Evolutionary conservation across 331 rosid genomes (phyloP), one percentile per base, ranked within the genome.

Genomic region (Phaseolus coccineus): DNA sequence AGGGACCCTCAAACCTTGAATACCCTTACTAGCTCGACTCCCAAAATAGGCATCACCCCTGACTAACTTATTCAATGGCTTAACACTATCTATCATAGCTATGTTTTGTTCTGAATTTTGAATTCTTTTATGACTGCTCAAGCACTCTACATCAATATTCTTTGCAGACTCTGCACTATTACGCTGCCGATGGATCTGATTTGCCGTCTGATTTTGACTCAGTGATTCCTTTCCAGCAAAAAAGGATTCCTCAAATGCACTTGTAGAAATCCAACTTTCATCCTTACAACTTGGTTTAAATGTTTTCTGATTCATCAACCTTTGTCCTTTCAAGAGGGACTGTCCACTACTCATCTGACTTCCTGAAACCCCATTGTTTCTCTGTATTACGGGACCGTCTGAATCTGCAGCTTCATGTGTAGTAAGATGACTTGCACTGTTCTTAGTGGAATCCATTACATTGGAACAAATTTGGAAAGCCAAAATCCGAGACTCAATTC

Each of bases 401-500:
- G 65, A 63, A 71, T 47, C 67, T 19, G 71, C 56, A 46, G 6
- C 39, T 65, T 66, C 39, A 6, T 53, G 15, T 47, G 52, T 73
- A 74, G 66, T 75, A 75, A 35, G 76, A 22, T 48, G 44, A 59
- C 74, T 48, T 69, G 71, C 71, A 52, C 52, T 44, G 19, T 55
- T 80, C 70, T 73, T 76, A 33, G 70, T 46, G 51, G 83, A 78
- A 35, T 55, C 27, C 7, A 1, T 50, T 62, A 76, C 46, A 51
- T 67, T 76, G 6, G 87, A 78, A 80, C 74, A 84, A 84, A 75
- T 81, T 74, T 92, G 87, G 83, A 86, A 57, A 73, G 91, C 86
- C 81, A 86, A 55, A 76, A 92, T 85, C 61, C 82, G 86, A 37
- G 82, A 87, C 71, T 90, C 94, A 42, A 90, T 87, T 85, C 84